A percentile compares a stretch with the other conserved stretches of the same genome.
phyloP scores from a whole-genome alignment of 1,139 yeast genomes.

The Pichia sp. region DNA sequence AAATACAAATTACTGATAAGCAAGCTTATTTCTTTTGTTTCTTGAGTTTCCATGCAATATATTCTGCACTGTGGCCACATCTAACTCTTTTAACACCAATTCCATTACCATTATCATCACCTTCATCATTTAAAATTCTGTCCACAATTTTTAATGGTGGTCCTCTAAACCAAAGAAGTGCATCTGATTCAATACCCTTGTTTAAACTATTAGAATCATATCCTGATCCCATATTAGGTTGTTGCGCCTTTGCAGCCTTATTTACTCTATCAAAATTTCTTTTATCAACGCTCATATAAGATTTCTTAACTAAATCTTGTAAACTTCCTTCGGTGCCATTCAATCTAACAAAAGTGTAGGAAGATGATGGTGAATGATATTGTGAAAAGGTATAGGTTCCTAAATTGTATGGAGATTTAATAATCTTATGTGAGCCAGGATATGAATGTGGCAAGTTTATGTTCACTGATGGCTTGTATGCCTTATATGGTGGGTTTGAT shows the following conservation, averaged over 20 bases:
- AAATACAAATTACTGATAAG: no score
- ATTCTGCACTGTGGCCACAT: constrained; percentile 69
- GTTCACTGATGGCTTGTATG: constrained; percentile 5
- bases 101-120: constrained; percentile 10
- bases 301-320: constrained; percentile 23
- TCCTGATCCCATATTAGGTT: constrained; percentile 12
- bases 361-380: constrained; percentile 29
- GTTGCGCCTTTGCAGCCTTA: constrained; percentile 20
- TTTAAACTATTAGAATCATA: constrained; percentile 18
- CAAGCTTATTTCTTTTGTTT: constrained; percentile 9
- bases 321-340: constrained; percentile 24
- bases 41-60: constrained; percentile 61
- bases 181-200: constrained; percentile 17
- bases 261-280: constrained; percentile 26
- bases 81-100: constrained; percentile 27
- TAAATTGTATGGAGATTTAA: constrained; percentile 30
- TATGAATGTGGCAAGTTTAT: constrained; percentile 5
- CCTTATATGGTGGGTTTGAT: constrained; percentile 2
- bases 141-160: constrained; percentile 66
- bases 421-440: constrained; percentile 12
- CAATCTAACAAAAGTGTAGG: constrained; percentile 31
- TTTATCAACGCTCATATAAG: constrained; percentile 23
- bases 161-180: constrained; percentile 73
- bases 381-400: constrained; percentile 31
- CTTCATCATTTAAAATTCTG: constrained; percentile 39